phyloP scores from a whole-genome alignment of 2,329 filamentous ascomycete species.

The Rutstroemia sp. region DNA sequence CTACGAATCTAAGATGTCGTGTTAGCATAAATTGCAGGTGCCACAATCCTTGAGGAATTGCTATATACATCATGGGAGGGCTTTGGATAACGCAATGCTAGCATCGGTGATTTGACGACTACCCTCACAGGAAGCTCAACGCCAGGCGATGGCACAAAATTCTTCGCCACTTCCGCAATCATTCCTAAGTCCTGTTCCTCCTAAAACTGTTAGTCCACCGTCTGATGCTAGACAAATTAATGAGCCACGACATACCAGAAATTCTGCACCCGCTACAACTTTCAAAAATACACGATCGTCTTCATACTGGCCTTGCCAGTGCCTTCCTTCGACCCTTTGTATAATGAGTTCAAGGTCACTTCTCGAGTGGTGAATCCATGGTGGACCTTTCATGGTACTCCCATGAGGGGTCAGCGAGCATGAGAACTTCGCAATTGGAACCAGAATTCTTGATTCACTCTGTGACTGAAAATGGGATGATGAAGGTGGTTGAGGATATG shows the following conservation, averaged over 20 bases:
- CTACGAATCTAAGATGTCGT: conserved; percentile 32
- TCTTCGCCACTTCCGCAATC: conserved; percentile 16
- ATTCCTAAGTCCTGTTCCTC: conserved; percentile 26
- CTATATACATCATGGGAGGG: conserved; percentile 19
- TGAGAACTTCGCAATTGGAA: conserved; percentile 29
- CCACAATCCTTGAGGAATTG: neutral
- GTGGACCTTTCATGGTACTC: conserved; percentile 13
- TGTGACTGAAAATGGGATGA: conserved; percentile 7
- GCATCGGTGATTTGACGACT: conserved; percentile 26
- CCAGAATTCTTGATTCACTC: conserved; percentile 14
- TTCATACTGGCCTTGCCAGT: conserved; percentile 17
- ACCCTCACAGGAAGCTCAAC: conserved; percentile 28
- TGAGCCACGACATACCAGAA: conserved; percentile 32
- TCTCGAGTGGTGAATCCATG: conserved; percentile 25
- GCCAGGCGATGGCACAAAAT: conserved; percentile 14
- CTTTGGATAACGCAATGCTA: conserved; percentile 32
- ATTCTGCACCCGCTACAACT: conserved; percentile 34
- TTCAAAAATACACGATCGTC: conserved; percentile 27
- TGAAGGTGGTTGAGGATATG: conserved; percentile 6
- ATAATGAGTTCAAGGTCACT: conserved; percentile 25
- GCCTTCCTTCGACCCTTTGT: conserved; percentile 15
- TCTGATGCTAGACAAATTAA: neutral
- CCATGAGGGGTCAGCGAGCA: conserved; percentile 19
- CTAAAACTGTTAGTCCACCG: conserved; percentile 11
- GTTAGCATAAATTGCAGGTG: neutral